phyloP scores from a whole-genome alignment of 257 asterid genomes.

The Striga asiatica region DNA sequence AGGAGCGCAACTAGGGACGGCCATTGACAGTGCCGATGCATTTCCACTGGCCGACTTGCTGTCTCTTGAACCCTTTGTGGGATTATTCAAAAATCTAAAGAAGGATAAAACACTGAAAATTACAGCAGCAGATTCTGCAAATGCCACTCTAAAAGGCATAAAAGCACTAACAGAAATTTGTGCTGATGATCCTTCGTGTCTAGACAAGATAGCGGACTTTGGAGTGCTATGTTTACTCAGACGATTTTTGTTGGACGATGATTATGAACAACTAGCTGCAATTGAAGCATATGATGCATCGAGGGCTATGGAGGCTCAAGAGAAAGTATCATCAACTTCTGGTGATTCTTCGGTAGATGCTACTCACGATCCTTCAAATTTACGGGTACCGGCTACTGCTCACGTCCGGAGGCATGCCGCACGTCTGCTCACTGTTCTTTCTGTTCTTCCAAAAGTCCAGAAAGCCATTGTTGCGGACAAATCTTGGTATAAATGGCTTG shows the following conservation, averaged over 20 bases:
- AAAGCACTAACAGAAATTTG: constrained; percentile 87
- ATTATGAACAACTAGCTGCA: constrained; percentile 94
- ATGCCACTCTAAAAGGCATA: constrained; percentile 86
- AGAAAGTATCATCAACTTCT: constrained; percentile 35
- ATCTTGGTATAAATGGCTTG: constrained; percentile 78
- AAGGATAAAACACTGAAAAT: constrained; percentile 60
- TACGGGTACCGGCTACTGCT: constrained; percentile 91
- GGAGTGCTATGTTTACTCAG: constrained; percentile 74
- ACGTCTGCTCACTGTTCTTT: constrained; percentile 73
- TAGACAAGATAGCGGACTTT: constrained; percentile 47
- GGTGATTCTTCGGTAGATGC: constrained; percentile 40
- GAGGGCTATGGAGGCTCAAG: constrained; percentile 59
- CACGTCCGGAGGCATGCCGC: constrained; percentile 96
- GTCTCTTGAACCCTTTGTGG: constrained; percentile 74
- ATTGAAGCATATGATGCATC: constrained; percentile 98
- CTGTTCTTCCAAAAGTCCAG: constrained; percentile 73
- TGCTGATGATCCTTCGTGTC: constrained; percentile 67
- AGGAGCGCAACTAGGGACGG: constrained; percentile 61
- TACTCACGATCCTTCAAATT: constrained; percentile 42
- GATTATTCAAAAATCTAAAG: constrained; percentile 59
- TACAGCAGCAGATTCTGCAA: constrained; percentile 87
- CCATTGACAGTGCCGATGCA: constrained; percentile 51
- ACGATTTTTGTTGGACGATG: constrained; percentile 85
- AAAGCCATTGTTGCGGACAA: constrained; percentile 58
- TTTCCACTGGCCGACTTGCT: constrained; percentile 80